These are phyloP conservation scores for Emergomyces orientalis DNA, from an alignment of 2,329 filamentous ascomycete species.

Conservation along the genomic window DNA sequence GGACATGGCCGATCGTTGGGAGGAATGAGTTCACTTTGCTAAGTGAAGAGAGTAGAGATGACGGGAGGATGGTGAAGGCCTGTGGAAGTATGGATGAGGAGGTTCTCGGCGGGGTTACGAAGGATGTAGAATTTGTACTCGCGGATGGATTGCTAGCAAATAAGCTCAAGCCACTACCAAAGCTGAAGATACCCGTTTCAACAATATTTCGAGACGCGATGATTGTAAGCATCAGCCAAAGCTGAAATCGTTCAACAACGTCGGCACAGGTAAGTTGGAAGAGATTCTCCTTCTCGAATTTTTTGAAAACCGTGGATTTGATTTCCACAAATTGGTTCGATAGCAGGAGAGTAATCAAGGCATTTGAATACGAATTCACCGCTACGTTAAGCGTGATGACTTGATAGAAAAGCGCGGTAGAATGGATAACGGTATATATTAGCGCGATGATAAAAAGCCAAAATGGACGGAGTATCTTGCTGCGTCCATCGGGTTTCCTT, in stretches of 20 bases:
- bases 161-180: conserved; percentile 32
- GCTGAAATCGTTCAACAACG: conserved; percentile 90
- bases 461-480: conserved; percentile 78
- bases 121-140: conserved; percentile 41
- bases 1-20: conserved; percentile 58
- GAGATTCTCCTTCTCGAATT: conserved; percentile 93
- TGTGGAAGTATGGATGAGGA: conserved; percentile 69
- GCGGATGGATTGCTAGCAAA: conserved; percentile 26
- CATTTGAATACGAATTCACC: conserved; percentile 97
- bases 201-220: conserved; percentile 95
- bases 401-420: conserved; percentile 86
- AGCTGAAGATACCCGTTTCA: conserved; percentile 76
- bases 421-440: conserved; percentile 78
- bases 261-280: conserved; percentile 96
- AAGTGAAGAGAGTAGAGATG: conserved; percentile 43
- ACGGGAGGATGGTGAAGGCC: conserved; percentile 69
- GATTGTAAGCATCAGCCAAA: conserved; percentile 95
- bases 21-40: conserved; percentile 36
- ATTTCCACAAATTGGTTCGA: conserved; percentile 99
- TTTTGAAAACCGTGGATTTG: conserved; percentile 97
- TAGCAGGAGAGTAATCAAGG: conserved; percentile 78
- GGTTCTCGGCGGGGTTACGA: conserved; percentile 47
- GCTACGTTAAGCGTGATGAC: conserved; percentile 97
- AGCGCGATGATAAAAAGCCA: conserved; percentile 86
- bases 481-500: conserved; percentile 75